phyloP scores from a whole-genome alignment of 768 basidiomycete species.

The Leucosporidium creatinivorum region DNA sequence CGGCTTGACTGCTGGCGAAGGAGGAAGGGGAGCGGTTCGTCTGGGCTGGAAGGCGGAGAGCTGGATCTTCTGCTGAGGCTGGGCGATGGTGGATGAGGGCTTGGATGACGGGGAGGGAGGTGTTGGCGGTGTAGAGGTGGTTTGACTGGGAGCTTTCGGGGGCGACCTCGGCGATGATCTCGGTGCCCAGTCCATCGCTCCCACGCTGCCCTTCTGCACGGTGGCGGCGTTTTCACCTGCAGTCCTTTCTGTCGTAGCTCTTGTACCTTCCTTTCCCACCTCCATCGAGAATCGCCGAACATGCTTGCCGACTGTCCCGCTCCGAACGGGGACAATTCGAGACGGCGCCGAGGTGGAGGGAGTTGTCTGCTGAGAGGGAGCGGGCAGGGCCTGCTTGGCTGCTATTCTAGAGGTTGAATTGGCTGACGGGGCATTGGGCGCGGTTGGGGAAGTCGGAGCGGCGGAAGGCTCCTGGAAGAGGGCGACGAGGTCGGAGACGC shows the following conservation, averaged over 20 bases:
- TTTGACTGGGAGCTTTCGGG: background rate
- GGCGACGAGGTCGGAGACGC: slow-evolving; percentile 2
- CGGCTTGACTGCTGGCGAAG: background rate
- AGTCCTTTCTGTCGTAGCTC: background rate
- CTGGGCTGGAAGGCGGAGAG: background rate
- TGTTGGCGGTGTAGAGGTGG: background rate
- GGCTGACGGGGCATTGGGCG: background rate
- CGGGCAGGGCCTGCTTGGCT: too few species aligned
- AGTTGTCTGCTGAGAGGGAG: too few species aligned
- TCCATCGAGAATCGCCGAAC: background rate
- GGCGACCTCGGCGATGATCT: background rate
- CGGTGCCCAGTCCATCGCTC: background rate
- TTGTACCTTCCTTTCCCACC: background rate
- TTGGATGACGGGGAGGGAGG: background rate
- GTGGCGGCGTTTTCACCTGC: background rate
- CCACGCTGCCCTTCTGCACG: background rate
- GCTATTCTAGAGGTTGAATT: too few species aligned
- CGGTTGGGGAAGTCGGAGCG: background rate
- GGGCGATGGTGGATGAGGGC: background rate
- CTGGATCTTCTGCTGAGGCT: background rate
- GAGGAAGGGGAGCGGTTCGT: background rate
- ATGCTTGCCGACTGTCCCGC: too few species aligned
- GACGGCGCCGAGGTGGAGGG: too few species aligned
- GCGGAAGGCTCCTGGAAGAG: background rate
- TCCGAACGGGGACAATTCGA: too few species aligned